A percentile compares a stretch with the other conserved stretches of the same genome.
Conservation (phyloP, 352 stramenopile genomes). For the Globisporangium alternatum region DNA sequence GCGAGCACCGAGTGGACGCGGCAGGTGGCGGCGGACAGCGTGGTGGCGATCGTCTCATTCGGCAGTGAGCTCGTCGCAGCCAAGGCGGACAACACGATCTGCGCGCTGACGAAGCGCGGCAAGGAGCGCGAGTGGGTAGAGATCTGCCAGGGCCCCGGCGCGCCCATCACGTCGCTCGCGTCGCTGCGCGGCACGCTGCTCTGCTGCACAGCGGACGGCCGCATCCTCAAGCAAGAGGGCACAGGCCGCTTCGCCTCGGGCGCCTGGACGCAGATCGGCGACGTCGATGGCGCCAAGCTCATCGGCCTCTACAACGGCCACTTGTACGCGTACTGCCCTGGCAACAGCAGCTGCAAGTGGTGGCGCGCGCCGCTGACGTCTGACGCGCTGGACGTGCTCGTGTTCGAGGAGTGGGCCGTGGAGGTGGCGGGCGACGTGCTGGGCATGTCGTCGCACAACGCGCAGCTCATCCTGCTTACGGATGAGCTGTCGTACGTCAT, state of each 20-base stretch:
- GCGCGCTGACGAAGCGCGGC: conserved; percentile 41
- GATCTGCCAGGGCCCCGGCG: conserved; percentile 43
- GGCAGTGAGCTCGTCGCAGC: conserved; percentile 63
- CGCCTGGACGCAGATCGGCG: conserved; percentile 53
- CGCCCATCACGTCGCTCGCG: conserved; percentile 52
- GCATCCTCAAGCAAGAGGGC: conserved; percentile 67
- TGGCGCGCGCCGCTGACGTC: conserved; percentile 46
- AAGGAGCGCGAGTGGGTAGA: conserved; percentile 43
- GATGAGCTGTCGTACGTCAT: conserved; percentile 41
- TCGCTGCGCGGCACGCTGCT: conserved; percentile 65
- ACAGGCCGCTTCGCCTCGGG: conserved; percentile 57
- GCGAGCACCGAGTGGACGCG: conserved; percentile 36
- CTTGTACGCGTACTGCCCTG: conserved; percentile 50
- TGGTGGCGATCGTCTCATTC: conserved; percentile 73
- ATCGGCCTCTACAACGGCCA: conserved; percentile 77
- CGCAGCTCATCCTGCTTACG: conserved; percentile 64
- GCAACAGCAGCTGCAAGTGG: conserved; percentile 26
- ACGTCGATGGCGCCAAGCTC: conserved; percentile 33
- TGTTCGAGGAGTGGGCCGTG: conserved; percentile 38
- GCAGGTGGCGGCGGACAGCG: conserved; percentile 35
- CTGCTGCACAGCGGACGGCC: conserved; percentile 54
- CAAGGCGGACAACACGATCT: conserved; percentile 51
- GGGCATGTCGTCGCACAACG: conserved; percentile 77
- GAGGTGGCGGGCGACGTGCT: conserved; percentile 23
- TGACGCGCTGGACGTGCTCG: conserved; percentile 45